These are phyloP conservation scores for Xylaria sp. DNA, from an alignment of 495 filamentous ascomycete species.

Conservation along the genomic window DNA sequence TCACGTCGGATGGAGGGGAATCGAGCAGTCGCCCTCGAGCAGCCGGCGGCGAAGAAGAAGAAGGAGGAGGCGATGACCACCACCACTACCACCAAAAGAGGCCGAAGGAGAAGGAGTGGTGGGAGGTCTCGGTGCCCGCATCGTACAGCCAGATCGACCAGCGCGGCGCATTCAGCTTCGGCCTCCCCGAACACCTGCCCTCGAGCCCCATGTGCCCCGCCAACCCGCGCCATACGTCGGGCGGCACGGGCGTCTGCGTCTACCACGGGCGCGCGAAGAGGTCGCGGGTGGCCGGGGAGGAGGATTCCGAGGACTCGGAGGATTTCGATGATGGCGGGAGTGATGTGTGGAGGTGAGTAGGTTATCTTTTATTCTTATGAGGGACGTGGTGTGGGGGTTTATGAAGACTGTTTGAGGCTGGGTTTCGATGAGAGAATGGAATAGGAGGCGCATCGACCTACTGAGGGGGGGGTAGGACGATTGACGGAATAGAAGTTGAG, in stretches of 20 bases:
- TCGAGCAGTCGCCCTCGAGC: too few relatives aligned
- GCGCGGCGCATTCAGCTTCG: conserved; percentile 53
- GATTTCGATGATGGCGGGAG: neutral
- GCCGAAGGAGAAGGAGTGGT: conserved; percentile 36
- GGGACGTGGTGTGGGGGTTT: neutral
- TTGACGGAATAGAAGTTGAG: neutral
- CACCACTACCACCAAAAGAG: neutral
- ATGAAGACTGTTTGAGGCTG: neutral
- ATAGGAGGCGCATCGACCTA: too few relatives aligned
- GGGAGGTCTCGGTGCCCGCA: conserved; percentile 38
- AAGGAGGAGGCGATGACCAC: too few relatives aligned
- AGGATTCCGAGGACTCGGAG: neutral
- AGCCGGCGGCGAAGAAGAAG: too few relatives aligned
- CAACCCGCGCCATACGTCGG: conserved; percentile 59
- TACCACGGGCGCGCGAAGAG: conserved; percentile 43
- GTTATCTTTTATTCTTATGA: neutral
- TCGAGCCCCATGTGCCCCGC: conserved; percentile 69
- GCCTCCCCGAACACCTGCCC: conserved; percentile 70
- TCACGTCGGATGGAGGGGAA: conserved; percentile 13
- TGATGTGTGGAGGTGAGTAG: conserved; percentile 25
- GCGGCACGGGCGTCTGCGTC: conserved; percentile 63
- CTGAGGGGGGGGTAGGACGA: too few relatives aligned
- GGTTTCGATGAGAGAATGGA: neutral
- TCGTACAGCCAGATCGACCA: conserved; percentile 5
- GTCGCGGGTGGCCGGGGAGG: conserved; percentile 12